Evolutionary conservation across 2,329 filamentous ascomycete species (phyloP).

Genomic region (Sporothrix variecibatus): DNA sequence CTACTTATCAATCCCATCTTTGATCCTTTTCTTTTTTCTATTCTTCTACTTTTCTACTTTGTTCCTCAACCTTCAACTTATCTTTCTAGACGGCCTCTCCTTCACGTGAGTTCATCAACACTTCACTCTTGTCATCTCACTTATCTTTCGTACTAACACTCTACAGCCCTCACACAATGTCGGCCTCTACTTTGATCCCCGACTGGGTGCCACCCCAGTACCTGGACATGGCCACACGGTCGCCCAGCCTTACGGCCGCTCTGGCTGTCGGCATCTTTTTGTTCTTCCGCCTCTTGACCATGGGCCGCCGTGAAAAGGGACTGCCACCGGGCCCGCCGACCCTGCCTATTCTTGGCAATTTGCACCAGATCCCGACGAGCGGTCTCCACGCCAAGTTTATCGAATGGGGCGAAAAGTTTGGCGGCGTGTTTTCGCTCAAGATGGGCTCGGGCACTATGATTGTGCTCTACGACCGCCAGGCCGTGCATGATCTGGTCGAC

Average conservation of each 20-base stretch:
- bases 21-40: background rate
- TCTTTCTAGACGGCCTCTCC: too few relatives aligned
- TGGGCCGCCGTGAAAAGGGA: background rate
- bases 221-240: background rate
- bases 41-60: background rate
- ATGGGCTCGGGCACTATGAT: background rate
- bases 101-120: too few relatives aligned
- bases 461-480: background rate
- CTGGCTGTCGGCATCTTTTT: background rate
- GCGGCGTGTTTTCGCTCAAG: background rate
- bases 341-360: background rate
- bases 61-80: background rate
- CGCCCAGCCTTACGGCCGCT: background rate
- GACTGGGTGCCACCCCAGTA: background rate
- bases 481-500: background rate
- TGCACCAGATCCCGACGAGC: background rate
- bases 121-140: too few relatives aligned
- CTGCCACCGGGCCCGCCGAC: background rate
- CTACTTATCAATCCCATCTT: too few relatives aligned
- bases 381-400: background rate
- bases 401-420: background rate
- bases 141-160: too few relatives aligned
- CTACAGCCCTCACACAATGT: background rate
- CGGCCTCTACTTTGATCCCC: background rate
- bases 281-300: background rate